Evolutionary conservation across 2,329 filamentous ascomycete genomes (phyloP).

Genomic region (Botrytis fabae): DNA sequence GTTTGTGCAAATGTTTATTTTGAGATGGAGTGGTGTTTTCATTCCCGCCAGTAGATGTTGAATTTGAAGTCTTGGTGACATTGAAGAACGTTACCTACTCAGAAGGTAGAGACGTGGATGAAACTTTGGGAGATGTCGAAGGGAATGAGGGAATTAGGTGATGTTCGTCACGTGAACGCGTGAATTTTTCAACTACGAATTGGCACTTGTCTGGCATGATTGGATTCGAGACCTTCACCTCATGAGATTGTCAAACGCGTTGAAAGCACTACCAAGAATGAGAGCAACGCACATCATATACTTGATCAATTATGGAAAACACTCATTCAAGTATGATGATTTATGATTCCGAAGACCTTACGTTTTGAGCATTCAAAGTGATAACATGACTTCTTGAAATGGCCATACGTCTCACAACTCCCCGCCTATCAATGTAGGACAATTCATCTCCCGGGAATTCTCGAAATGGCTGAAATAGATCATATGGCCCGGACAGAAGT

Average conservation of each 20-base stretch:
- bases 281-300: background rate
- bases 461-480: conserved; percentile 29
- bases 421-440: background rate
- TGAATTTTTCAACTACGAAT: background rate
- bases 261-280: background rate
- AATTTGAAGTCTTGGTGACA: background rate
- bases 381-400: background rate
- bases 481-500: conserved; percentile 23
- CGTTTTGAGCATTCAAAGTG: background rate
- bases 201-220: background rate
- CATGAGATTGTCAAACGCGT: background rate
- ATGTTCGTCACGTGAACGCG: background rate
- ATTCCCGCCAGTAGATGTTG: background rate
- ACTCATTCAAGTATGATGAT: background rate
- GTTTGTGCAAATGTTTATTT: background rate
- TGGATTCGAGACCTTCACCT: background rate
- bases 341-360: background rate
- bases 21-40: background rate
- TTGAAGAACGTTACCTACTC: background rate
- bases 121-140: background rate
- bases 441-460: background rate
- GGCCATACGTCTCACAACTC: background rate
- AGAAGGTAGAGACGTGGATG: background rate
- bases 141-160: background rate
- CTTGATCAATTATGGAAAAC: background rate